These are phyloP conservation scores for Crithidia brevicula DNA, from an alignment of 208 protist genomes.

Conservation along the genomic window DNA sequence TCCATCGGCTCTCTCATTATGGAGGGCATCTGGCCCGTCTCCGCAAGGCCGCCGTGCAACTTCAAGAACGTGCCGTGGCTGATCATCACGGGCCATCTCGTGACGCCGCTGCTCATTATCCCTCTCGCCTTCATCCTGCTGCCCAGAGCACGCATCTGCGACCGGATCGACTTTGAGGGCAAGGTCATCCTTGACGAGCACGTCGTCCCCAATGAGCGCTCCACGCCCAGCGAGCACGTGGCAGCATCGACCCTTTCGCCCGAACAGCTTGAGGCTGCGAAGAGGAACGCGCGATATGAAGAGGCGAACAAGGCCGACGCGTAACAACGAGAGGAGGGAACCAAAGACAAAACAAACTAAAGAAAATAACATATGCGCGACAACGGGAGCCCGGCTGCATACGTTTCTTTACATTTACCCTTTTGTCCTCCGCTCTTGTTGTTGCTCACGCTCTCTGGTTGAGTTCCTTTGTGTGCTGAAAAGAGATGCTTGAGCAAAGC, in stretches of 20 bases:
- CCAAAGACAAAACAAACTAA: slow-evolving; percentile 2
- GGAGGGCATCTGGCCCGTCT: slow-evolving; percentile 48
- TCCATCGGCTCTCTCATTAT: slow-evolving; percentile 59
- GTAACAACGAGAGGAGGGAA: not conserved
- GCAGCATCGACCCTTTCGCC: not conserved
- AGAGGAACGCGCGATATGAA: not conserved
- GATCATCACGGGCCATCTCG: slow-evolving; percentile 66
- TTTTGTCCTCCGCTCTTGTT: not conserved
- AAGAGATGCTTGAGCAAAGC: not conserved
- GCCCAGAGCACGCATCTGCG: slow-evolving; percentile 54
- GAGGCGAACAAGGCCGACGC: not conserved
- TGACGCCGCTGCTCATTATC: slow-evolving; percentile 59
- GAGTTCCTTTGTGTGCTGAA: not conserved
- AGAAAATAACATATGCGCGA: not conserved
- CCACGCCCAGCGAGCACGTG: slow-evolving; percentile 2
- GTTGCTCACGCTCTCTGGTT: not conserved
- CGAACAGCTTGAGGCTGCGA: slow-evolving; percentile 2
- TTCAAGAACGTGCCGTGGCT: slow-evolving; percentile 68
- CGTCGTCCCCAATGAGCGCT: slow-evolving; percentile 2
- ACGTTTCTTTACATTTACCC: too few species aligned
- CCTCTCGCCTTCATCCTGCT: slow-evolving; percentile 69
- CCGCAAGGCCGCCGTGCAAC: slow-evolving; percentile 49
- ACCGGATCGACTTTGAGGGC: slow-evolving; percentile 46
- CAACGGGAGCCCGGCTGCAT: too few species aligned
- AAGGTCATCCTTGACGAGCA: slow-evolving; percentile 39